Conservation (phyloP, 768 basidiomycete genomes). For the Cubamyces lactineus region DNA sequence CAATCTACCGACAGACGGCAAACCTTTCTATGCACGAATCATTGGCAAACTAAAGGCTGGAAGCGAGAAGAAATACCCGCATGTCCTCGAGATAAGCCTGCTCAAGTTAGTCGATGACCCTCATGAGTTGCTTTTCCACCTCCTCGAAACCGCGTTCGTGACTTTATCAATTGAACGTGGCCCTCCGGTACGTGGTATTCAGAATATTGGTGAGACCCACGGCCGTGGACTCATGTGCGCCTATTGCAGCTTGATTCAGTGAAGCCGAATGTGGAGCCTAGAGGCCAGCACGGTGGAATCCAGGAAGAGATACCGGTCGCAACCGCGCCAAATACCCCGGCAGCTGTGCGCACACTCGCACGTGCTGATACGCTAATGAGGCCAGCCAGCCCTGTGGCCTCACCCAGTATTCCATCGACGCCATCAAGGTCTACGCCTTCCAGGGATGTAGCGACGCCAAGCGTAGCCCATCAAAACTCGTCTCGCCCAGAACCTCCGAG, state of each 20-base stretch:
- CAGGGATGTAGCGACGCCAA: no score
- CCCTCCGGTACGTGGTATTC: conserved; percentile 24
- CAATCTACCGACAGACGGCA: background rate
- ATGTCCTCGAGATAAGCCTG: conserved; percentile 3
- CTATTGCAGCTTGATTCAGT: background rate
- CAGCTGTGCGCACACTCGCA: background rate
- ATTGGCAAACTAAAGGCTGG: conserved; percentile 14
- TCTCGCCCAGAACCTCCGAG: no score
- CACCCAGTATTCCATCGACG: background rate
- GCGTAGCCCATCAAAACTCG: no score
- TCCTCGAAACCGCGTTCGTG: conserved; percentile 47
- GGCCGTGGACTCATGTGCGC: no score
- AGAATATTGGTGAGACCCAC: no score
- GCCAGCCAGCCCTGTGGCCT: background rate
- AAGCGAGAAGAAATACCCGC: background rate
- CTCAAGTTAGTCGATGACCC: conserved; percentile 45
- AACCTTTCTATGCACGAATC: conserved; percentile 21
- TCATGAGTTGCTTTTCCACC: conserved; percentile 53
- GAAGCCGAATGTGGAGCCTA: background rate
- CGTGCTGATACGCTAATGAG: background rate
- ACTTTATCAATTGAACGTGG: conserved; percentile 39
- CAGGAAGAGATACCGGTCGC: background rate
- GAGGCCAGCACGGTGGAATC: background rate
- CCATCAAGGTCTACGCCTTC: no score
- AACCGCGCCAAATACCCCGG: background rate